Percentiles rank a stretch among this genome's conserved stretches.
These are phyloP conservation scores for Leccinum subtestaceum DNA, from an alignment of 768 basidiomycete species.

Conservation along the genomic window DNA sequence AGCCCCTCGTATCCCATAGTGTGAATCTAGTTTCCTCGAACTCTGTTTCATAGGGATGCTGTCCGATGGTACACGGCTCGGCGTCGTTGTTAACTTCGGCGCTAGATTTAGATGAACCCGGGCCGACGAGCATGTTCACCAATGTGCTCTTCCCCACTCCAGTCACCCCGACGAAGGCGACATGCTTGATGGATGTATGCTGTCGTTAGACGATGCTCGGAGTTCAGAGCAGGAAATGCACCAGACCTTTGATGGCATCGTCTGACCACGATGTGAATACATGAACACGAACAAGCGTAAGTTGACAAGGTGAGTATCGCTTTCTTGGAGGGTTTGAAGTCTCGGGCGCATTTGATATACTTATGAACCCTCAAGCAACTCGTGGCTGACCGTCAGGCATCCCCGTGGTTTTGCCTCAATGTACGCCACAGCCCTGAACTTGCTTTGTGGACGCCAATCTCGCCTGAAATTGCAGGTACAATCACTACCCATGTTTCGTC, in stretches of 20 bases:
- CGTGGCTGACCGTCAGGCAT: conserved; percentile 2
- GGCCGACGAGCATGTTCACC: conserved; percentile 13
- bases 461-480: not conserved
- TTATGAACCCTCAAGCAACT: not conserved
- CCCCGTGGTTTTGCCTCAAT: not conserved
- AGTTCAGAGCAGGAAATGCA: not conserved
- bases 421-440: not conserved
- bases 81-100: conserved; percentile 8
- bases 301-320: not conserved
- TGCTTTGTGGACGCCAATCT: not conserved
- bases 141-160: conserved; percentile 18
- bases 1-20: too few relatives aligned
- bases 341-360: not conserved
- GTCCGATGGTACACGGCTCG: too few relatives aligned
- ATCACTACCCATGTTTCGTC: not conserved
- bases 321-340: not conserved
- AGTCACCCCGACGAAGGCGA: conserved; percentile 13
- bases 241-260: conserved; percentile 6
- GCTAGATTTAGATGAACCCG: not conserved
- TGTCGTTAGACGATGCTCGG: not conserved
- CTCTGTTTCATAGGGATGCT: too few relatives aligned
- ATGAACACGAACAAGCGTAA: not conserved
- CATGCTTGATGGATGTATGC: conserved; percentile 6
- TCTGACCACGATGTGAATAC: not conserved
- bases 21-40: too few relatives aligned